phyloP scores from a whole-genome alignment of 73 alveolate species.

The Halteria grandinella region DNA sequence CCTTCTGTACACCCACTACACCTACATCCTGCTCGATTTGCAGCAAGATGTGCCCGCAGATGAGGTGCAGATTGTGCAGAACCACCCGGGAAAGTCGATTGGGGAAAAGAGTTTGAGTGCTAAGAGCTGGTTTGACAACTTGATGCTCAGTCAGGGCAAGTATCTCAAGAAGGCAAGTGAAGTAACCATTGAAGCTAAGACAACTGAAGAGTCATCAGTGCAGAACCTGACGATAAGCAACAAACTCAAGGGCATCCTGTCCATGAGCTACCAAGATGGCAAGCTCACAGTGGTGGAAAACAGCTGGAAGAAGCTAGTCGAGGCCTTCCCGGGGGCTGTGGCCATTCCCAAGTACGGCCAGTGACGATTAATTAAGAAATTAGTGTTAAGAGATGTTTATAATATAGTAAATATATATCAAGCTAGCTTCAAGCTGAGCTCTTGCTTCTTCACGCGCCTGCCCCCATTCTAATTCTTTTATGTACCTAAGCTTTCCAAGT shows the following conservation, averaged over 20 bases:
- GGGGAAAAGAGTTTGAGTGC: slow-evolving; percentile 29
- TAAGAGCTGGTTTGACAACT: slow-evolving; percentile 32
- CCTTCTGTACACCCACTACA: slow-evolving; percentile 76
- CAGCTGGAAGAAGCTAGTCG: slow-evolving; percentile 78
- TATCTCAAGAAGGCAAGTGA: slow-evolving; percentile 49
- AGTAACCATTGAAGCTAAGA: slow-evolving; percentile 12
- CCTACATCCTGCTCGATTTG: slow-evolving; percentile 57
- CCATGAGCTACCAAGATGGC: slow-evolving; percentile 53
- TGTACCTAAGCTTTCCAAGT: not conserved
- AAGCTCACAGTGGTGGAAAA: slow-evolving; percentile 71
- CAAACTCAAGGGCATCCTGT: slow-evolving; percentile 69
- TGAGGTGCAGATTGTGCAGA: slow-evolving; percentile 68
- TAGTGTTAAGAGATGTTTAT: too few relatives aligned
- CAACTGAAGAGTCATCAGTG: too few relatives aligned
- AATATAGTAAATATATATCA: too few relatives aligned
- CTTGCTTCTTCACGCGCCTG: too few relatives aligned
- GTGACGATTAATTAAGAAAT: too few relatives aligned
- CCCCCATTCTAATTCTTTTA: too few relatives aligned
- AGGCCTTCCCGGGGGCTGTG: slow-evolving; percentile 73
- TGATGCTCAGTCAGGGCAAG: slow-evolving; percentile 15
- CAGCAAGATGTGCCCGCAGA: slow-evolving; percentile 58
- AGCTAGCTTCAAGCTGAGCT: too few relatives aligned
- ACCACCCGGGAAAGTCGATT: slow-evolving; percentile 68
- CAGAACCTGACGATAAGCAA: slow-evolving; percentile 72
- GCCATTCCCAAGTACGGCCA: slow-evolving; percentile 69